A percentile compares a stretch with the other conserved stretches of the same genome.
phyloP scores from a whole-genome alignment of 2,329 filamentous ascomycete species.

The Hypoxylon sp. region DNA sequence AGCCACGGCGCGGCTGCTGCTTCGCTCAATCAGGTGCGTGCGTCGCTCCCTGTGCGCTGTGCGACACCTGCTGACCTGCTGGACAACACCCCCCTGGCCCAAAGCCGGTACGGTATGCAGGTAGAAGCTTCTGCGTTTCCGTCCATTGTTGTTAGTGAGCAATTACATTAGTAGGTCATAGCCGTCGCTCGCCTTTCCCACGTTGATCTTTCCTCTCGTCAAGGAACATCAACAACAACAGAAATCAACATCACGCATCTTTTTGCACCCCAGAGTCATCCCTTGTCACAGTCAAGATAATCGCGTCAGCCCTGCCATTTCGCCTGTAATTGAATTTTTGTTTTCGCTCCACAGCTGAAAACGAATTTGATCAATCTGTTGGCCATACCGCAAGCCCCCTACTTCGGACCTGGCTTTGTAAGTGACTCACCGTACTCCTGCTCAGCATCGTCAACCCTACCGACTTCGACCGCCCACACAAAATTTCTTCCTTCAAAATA shows the following conservation, averaged over 20 bases:
- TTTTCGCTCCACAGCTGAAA: constrained; percentile 50
- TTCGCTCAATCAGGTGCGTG: constrained; percentile 37
- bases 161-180: constrained; percentile 49
- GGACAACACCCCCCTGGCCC: constrained; percentile 32
- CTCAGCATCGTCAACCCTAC: constrained; percentile 33
- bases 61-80: constrained; percentile 41
- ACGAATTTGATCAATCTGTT: constrained; percentile 51
- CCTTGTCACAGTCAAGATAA: constrained; percentile 72
- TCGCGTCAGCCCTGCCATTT: constrained; percentile 69
- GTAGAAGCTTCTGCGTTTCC: constrained; percentile 38
- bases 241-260: constrained; percentile 57
- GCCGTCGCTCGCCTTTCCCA: constrained; percentile 56
- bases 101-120: neutral
- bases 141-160: constrained; percentile 35
- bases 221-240: constrained; percentile 67
- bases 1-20: constrained; percentile 30
- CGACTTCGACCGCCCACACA: constrained; percentile 37
- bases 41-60: constrained; percentile 40
- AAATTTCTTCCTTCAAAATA: constrained; percentile 18
- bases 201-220: constrained; percentile 57
- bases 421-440: constrained; percentile 53
- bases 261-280: constrained; percentile 67
- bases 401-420: constrained; percentile 57
- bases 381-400: constrained; percentile 49
- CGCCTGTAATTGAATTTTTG: constrained; percentile 55